phyloP scores from a whole-genome alignment of 805 yeast species.

The Diddensiella caesifluorescens region DNA sequence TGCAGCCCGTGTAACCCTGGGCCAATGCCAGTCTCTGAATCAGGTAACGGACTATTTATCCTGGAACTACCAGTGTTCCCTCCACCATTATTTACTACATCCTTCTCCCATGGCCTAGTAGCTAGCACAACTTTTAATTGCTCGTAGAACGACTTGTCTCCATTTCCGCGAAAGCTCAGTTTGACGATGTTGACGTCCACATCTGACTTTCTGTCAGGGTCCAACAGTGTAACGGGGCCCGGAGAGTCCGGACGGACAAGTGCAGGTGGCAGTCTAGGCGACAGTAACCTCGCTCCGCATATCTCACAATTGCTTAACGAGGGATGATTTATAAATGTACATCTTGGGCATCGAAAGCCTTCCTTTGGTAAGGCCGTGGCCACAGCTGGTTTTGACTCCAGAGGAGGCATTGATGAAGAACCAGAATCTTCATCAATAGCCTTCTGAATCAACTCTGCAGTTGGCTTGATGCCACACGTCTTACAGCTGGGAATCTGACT shows the following conservation, averaged over 20 bases:
- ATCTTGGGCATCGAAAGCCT: slow-evolving; percentile 41
- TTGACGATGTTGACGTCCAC: slow-evolving; percentile 39
- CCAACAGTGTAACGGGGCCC: slow-evolving; percentile 17
- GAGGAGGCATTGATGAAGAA: neutral
- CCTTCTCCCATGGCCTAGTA: slow-evolving; percentile 43
- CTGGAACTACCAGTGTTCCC: neutral
- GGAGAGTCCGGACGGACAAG: slow-evolving; percentile 22
- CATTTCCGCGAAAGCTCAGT: slow-evolving; percentile 70
- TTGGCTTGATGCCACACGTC: slow-evolving; percentile 58
- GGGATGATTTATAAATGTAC: slow-evolving; percentile 83
- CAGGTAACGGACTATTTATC: neutral
- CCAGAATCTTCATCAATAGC: slow-evolving; percentile 23
- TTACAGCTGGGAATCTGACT: slow-evolving; percentile 43
- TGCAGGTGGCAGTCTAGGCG: slow-evolving; percentile 27
- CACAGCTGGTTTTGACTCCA: neutral
- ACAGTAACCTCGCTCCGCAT: slow-evolving; percentile 60
- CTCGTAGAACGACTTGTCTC: slow-evolving; percentile 50
- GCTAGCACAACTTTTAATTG: slow-evolving; percentile 44
- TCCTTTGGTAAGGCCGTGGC: slow-evolving; percentile 8
- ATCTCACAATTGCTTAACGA: slow-evolving; percentile 75
- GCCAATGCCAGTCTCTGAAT: slow-evolving; percentile 7
- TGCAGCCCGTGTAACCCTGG: slow-evolving; percentile 70
- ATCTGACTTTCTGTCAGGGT: slow-evolving; percentile 5
- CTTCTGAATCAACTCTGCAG: slow-evolving; percentile 33
- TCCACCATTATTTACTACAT: neutral